Evolutionary conservation across 2,329 filamentous ascomycete genomes (phyloP).

Genomic region (Akanthomyces dipterigenus): DNA sequence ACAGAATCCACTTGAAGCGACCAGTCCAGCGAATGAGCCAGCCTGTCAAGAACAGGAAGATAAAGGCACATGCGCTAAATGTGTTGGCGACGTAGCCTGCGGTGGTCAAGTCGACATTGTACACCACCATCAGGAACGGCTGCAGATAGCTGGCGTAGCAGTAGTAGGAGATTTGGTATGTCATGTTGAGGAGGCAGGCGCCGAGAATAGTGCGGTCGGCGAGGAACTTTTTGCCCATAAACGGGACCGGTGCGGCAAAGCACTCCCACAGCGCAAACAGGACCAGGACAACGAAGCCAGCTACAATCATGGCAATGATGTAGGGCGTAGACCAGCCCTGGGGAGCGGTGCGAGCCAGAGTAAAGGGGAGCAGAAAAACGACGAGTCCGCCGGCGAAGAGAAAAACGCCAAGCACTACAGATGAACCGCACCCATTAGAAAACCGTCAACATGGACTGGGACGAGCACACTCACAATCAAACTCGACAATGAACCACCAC

Average conservation of each 20-base stretch:
- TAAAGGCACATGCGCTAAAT: slow-evolving; percentile 43
- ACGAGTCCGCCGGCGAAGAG: slow-evolving; percentile 52
- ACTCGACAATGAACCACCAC: background rate
- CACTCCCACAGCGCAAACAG: slow-evolving; percentile 51
- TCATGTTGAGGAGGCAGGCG: slow-evolving; percentile 37
- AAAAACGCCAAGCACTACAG: slow-evolving; percentile 43
- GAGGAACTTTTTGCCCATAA: slow-evolving; percentile 48
- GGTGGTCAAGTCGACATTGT: slow-evolving; percentile 33
- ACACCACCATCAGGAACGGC: slow-evolving; percentile 49
- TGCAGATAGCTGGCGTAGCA: slow-evolving; percentile 49
- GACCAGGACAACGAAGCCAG: slow-evolving; percentile 52
- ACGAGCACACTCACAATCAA: background rate
- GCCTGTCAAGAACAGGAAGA: slow-evolving; percentile 42
- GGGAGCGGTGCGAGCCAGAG: slow-evolving; percentile 29
- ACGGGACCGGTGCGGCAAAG: slow-evolving; percentile 48
- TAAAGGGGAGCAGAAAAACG: slow-evolving; percentile 58
- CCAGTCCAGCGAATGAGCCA: slow-evolving; percentile 38
- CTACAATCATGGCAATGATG: slow-evolving; percentile 54
- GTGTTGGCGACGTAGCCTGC: slow-evolving; percentile 43
- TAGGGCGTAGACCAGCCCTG: slow-evolving; percentile 42
- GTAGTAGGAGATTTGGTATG: slow-evolving; percentile 44
- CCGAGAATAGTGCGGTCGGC: slow-evolving; percentile 46
- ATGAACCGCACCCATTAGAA: too few species aligned
- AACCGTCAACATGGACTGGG: background rate
- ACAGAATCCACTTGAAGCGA: slow-evolving; percentile 39